Evolutionary conservation across 306 rosid species (phyloP).

Genomic region (Datisca glomerata): DNA sequence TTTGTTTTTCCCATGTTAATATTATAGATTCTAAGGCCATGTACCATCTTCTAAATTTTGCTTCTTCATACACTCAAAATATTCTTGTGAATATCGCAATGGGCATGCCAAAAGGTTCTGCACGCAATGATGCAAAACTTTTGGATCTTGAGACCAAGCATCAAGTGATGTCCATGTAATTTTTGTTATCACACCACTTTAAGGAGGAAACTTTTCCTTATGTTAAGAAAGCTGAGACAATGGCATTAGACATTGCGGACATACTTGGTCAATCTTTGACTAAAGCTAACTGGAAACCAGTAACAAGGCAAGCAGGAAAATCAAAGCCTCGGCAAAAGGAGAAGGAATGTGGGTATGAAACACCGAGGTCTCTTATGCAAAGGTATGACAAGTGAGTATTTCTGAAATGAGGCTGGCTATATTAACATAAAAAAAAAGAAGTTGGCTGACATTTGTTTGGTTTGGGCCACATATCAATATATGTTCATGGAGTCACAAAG

Average conservation of each 20-base stretch:
- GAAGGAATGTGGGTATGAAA: conserved; percentile 25
- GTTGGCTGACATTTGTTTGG: too few species aligned
- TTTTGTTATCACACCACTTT: too few species aligned
- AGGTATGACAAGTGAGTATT: conserved; percentile 32
- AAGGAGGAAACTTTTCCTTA: conserved; percentile 40
- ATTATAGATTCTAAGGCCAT: conserved; percentile 80
- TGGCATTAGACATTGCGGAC: conserved; percentile 59
- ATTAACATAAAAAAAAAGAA: too few species aligned
- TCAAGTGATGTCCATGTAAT: too few species aligned
- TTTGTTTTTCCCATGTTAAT: conserved; percentile 83
- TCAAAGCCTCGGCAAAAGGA: conserved; percentile 30
- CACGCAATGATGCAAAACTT: too few species aligned
- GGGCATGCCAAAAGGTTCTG: too few species aligned
- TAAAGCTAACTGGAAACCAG: too few species aligned
- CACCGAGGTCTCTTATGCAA: conserved; percentile 37
- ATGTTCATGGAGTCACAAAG: too few species aligned
- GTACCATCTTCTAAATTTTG: conserved; percentile 73
- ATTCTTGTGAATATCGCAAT: too few species aligned
- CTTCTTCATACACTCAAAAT: too few species aligned
- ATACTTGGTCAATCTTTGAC: conserved; percentile 59
- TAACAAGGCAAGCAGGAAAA: conserved; percentile 22
- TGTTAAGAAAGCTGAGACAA: conserved; percentile 62
- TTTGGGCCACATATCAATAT: background rate
- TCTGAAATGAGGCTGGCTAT: conserved; percentile 6
- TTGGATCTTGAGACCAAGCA: too few species aligned